These are phyloP conservation scores for Durotheca rogersii DNA, from an alignment of 495 filamentous ascomycete species.

Conservation along the genomic window DNA sequence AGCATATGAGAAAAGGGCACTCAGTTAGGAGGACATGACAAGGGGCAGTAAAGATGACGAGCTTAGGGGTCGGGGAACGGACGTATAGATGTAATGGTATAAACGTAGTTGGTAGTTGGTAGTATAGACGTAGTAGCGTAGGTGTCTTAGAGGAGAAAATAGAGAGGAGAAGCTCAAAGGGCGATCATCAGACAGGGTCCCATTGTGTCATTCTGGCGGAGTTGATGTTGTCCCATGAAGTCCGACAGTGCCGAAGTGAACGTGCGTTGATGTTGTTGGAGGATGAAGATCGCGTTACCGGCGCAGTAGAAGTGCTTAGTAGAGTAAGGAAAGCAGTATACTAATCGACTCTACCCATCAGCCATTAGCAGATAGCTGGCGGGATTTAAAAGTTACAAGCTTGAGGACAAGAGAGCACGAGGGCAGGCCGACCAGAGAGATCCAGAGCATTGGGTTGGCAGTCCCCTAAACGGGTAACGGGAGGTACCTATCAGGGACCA, in stretches of 20 bases:
- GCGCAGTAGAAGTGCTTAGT: too few species aligned
- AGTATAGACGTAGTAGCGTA: conserved; percentile 6
- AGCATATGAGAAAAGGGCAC: not conserved
- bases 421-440: too few species aligned
- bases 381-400: too few species aligned
- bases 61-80: conserved; percentile 1
- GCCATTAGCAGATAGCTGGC: too few species aligned
- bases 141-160: conserved; percentile 1
- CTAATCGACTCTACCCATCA: too few species aligned
- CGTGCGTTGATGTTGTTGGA: not conserved
- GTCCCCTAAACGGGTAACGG: too few species aligned
- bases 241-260: not conserved
- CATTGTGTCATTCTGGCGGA: conserved; percentile 1
- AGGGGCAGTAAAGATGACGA: conserved; percentile 1
- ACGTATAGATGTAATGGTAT: conserved; percentile 10
- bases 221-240: not conserved
- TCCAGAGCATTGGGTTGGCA: too few species aligned
- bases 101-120: not conserved
- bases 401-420: too few species aligned
- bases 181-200: conserved; percentile 1
- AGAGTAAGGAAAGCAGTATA: too few species aligned
- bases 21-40: not conserved
- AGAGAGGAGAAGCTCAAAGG: conserved; percentile 1
- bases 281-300: too few species aligned
- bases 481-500: too few species aligned